phyloP scores from a whole-genome alignment of 2,329 filamentous ascomycete species.

The Xylaria sp. region DNA sequence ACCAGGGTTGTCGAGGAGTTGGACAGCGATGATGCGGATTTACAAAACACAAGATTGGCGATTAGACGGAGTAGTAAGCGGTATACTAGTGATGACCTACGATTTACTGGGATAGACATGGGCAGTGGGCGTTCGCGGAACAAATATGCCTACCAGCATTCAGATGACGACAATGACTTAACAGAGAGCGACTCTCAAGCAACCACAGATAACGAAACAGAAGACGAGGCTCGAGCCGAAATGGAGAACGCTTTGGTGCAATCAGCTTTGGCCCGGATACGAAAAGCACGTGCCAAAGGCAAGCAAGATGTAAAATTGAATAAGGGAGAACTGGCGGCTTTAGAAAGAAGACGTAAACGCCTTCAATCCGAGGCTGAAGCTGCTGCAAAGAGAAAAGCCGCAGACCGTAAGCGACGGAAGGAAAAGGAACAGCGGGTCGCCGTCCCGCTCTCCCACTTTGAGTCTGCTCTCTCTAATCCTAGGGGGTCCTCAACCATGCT shows the following conservation, averaged over 20 bases:
- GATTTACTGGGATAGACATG: conserved; percentile 65
- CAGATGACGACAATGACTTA: conserved; percentile 55
- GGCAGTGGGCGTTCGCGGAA: conserved; percentile 50
- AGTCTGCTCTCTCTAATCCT: conserved; percentile 47
- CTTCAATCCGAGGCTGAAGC: conserved; percentile 56
- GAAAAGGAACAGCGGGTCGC: conserved; percentile 55
- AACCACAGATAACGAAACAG: conserved; percentile 54
- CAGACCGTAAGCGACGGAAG: conserved; percentile 47
- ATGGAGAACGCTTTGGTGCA: conserved; percentile 78
- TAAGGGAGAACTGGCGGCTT: conserved; percentile 78
- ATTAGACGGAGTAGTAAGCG: conserved; percentile 51
- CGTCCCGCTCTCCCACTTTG: conserved; percentile 59
- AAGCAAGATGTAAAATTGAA: conserved; percentile 80
- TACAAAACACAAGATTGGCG: conserved; percentile 59
- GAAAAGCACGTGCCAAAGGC: conserved; percentile 75
- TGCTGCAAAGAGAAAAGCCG: conserved; percentile 47
- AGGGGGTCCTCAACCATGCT: conserved; percentile 45
- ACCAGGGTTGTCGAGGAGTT: conserved; percentile 70
- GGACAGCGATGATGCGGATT: conserved; percentile 63
- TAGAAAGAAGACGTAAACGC: conserved; percentile 71
- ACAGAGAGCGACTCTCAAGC: conserved; percentile 57
- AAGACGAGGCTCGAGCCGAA: conserved; percentile 62
- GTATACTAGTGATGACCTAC: conserved; percentile 64
- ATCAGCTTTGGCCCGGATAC: conserved; percentile 79
- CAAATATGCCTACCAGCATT: conserved; percentile 44